Evolutionary conservation across 148 eudicot species (phyloP), one percentile per base, ranked within the genome.

Genomic region (Nepenthes gracilis): DNA sequence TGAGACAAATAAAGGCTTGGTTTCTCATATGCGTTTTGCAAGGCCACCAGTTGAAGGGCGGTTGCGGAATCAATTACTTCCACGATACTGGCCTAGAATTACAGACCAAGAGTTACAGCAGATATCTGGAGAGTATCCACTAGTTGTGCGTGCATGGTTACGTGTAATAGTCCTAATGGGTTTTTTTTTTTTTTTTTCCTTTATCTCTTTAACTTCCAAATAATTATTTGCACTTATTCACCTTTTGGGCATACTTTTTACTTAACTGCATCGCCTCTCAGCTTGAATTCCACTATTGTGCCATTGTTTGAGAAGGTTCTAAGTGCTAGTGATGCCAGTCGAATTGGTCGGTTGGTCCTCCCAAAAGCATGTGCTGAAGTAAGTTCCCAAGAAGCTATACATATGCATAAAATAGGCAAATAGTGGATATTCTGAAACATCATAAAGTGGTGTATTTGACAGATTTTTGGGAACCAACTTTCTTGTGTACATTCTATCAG

Each of bases 341-440:
- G 92, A 57, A 93, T 93, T 53, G 98, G 98, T 66, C 95, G 96
- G 47, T 75, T 93, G 74, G 98, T 93, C 59, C 96, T 93, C 52
- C 98, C 98, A 14, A 93, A 93, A 75, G 98, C 98, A 67, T 93
- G 98, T 71, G 98, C 98, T 65, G 98, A 93, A 78, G 98, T 93
- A 70, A 82, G 96, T 69, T 55, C 33, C 36, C 15, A 3, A 40
- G 45, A 40, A 40, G 45, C 45, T 40, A 8, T 40, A 4, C 8
- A 40, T 40, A 3, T 40, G 1, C 8, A 40, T 40, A 40, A 40
- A 23, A 23, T 23, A 23, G 23, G 23, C 23, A 23, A 23, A 33
- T 48, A 33, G 51, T 65, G 55, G 9, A 4, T 59, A 63, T 47
- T 58, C 53, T 62, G 43, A 15, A 6, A 23, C 15, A 23, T 23